Percentiles rank a stretch among this genome's conserved stretches.
Conservation (phyloP, 129 eudicot species). For the Sambucus nigra region DNA sequence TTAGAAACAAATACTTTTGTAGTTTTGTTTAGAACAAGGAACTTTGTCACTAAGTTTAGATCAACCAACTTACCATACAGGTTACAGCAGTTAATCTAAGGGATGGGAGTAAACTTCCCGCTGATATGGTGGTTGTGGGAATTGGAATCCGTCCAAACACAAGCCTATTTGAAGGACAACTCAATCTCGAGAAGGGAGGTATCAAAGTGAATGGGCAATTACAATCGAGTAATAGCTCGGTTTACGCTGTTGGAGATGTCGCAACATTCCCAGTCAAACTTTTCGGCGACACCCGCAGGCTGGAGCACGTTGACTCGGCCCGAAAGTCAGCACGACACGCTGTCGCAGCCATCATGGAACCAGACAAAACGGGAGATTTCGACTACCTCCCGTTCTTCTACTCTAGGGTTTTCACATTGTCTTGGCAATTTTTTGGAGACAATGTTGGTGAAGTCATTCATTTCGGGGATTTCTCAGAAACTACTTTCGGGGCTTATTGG, state of each 20-base stretch:
- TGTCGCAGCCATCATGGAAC: slow-evolving; percentile 70
- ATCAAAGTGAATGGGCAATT: slow-evolving; percentile 70
- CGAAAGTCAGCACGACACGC: slow-evolving; percentile 83
- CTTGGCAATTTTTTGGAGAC: slow-evolving; percentile 97
- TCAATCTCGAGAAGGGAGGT: slow-evolving; percentile 83
- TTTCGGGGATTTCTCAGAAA: slow-evolving; percentile 77
- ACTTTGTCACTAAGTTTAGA: neutral
- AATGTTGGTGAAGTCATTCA: slow-evolving; percentile 66
- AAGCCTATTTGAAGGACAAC: slow-evolving; percentile 85
- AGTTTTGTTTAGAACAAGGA: no score
- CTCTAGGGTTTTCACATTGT: slow-evolving; percentile 74
- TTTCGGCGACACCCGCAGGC: slow-evolving; percentile 75
- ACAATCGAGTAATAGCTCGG: slow-evolving; percentile 79
- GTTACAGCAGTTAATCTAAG: slow-evolving; percentile 77
- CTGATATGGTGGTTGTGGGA: slow-evolving; percentile 85
- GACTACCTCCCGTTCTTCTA: slow-evolving; percentile 96
- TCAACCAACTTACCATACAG: slow-evolving; percentile 25
- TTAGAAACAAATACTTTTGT: no score
- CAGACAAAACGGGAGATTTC: slow-evolving; percentile 56
- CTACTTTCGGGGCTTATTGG: slow-evolving; percentile 91
- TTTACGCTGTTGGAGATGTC: slow-evolving; percentile 92
- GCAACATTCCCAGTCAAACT: slow-evolving; percentile 81
- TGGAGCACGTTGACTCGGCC: slow-evolving; percentile 93
- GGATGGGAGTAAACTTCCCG: slow-evolving; percentile 70
- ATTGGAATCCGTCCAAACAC: slow-evolving; percentile 96